Evolutionary conservation across 2,329 filamentous ascomycete species (phyloP), one percentile per base, ranked within the genome.

Genomic region (Microdochium nivale): DNA sequence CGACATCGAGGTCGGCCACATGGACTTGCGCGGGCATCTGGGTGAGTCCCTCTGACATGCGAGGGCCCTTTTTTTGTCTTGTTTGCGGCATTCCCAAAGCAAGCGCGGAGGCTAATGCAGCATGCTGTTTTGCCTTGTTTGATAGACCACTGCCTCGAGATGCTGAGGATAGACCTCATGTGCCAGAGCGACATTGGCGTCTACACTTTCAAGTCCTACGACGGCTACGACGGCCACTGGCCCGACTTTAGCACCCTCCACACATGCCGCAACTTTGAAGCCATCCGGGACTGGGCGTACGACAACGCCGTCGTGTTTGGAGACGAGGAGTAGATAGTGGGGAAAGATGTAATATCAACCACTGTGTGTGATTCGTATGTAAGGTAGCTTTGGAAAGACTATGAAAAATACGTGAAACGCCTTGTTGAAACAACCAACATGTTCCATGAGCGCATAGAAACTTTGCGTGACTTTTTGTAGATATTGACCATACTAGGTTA

Each of bases 181-280:
- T 81, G 77, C 59, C 74, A 80, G 57, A 70, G 71, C 46, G 78
- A 81, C 52, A 67, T 79, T 55, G 76, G 76, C 10, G 70, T 81
- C 25, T 79, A 78, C 55, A 76, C 77, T 1, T 79, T 80, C 62
- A 70, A 75, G 53, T 75, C 69, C 50, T 73, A 74, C 0, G 73
- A 75, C 49, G 62, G 69, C 51, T 58, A 61, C 21, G 68, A 71
- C 53, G 70, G 75, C 46, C 74, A 76, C 53, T 80, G 77, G 77
- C 77, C 77, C 2, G 72, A 80, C 60, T 77, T 79, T 47, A 75
- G 73, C 60, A 76, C 76, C 3, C 66, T 71, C 32, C 77, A 80
- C 55, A 75, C 72, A 8, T 81, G 78, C 60, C 66, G 78, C 32
- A 78, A 80, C 57, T 81, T 78, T 52, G 71, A 79, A 51, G 69